Conservation (phyloP, 2,329 filamentous ascomycete genomes). For the Colletotrichum costaricense region DNA sequence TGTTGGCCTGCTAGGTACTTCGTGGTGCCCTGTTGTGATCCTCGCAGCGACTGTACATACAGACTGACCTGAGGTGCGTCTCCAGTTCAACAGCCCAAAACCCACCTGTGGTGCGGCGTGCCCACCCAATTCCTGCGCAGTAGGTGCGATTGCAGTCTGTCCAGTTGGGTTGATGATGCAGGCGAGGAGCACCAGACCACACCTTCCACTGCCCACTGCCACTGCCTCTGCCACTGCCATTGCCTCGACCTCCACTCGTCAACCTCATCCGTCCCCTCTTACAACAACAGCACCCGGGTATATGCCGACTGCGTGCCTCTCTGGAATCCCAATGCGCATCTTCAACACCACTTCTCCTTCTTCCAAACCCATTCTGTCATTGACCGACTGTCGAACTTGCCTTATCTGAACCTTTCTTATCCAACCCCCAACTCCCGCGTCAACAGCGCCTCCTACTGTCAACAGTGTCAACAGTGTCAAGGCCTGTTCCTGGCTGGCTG, state of each 20-base stretch:
- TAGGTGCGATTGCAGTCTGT: background rate
- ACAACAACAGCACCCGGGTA: background rate
- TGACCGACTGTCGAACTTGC: constrained; percentile 1
- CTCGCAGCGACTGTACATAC: background rate
- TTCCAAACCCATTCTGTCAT: constrained; percentile 17
- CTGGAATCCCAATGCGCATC: constrained; percentile 15
- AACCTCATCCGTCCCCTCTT: constrained; percentile 15
- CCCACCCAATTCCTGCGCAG: constrained; percentile 14
- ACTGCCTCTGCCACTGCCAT: background rate
- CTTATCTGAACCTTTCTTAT: background rate
- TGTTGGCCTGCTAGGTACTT: background rate
- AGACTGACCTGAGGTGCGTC: too few relatives aligned
- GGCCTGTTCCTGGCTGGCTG: constrained; percentile 32
- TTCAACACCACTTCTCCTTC: constrained; percentile 5
- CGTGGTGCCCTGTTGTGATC: background rate
- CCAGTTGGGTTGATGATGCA: constrained; percentile 13
- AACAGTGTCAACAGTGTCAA: constrained; percentile 1
- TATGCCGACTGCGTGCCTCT: background rate
- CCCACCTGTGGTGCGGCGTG: background rate
- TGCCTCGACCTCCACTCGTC: constrained; percentile 31
- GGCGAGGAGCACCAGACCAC: background rate
- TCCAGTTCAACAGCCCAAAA: background rate
- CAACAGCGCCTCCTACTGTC: constrained; percentile 8
- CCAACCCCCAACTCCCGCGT: background rate
- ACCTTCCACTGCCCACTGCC: background rate